Base-by-base conservation (phyloP, 352 stramenopile species). In the Thalassiosira livingstoniorum region DNA sequence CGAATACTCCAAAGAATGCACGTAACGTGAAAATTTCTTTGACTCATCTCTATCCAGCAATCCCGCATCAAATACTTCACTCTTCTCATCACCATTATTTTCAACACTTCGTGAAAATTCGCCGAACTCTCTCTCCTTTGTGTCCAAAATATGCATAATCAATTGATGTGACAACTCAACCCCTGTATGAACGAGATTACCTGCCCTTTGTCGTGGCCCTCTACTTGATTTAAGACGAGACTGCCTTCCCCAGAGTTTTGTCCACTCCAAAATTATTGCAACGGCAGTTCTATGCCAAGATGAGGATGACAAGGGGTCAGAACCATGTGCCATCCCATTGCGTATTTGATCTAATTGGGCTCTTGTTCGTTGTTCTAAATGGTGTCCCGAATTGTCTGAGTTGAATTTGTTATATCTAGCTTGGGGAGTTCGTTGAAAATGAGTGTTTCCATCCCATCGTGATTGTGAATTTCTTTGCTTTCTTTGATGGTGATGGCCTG, bases 111-210 rank as follows among this genome's bases (percentile, higher is more conserved):
- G 7, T 39, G 5, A 39, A 34, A n/a, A 39, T 1, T 57, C 29
- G n/a, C 61, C 47, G 34, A 80, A 25, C 37, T 80, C 72, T 51
- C 10, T 66, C 45, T 71, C 43, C 64, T 45, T 71, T 34, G 55
- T 55, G 34, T 42, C 45, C 31, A 82, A 64, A 25, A 75, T 13
- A 7, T 76, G 75, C n/a, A 18, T 27, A 34, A 74, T 55, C 67
- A 82, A 55, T 21, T 57, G 64, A 63, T 82, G 21, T 47, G 65
- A 54, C 34, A 82, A 45, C 4, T n/a, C 62, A 39, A 82, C 75
- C 1, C 55, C 57, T 58, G 25, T 32, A 64, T 37, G 29, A 1
- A 82, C 13, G 45, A 69, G 63, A n/a, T n/a, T n/a, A n/a, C n/a
- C n/a, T n/a, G n/a, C n/a, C n/a, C n/a, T n/a, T 27, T 69, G 13